Base-by-base conservation (phyloP, 176 grass and related monocot species). In the Calamus simplicifolius region DNA sequence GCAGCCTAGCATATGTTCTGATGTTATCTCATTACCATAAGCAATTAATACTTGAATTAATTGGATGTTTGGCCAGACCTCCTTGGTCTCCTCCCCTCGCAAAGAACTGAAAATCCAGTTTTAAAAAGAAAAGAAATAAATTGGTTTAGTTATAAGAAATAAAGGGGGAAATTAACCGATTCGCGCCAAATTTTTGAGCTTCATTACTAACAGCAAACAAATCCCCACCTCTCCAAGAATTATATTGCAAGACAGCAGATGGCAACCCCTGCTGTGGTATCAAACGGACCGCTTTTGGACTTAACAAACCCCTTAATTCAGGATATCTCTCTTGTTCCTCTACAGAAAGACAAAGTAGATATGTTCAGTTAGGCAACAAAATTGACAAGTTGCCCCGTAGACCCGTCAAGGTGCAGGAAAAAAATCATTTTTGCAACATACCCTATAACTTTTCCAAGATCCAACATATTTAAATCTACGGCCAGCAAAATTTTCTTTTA, bases 141-240 rank as follows among this genome's bases (percentile, higher is more conserved):
- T 49, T n/a, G 50, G n/a, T 43, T 38, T 43, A 43, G 13, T 10
- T 43, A 43, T 48, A 23, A 23, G 21, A 19, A 68, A 29, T 70
- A 54, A 10, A 8, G 10, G 12, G 75, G 12, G 26, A 58, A 79
- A 58, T 13, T 48, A 31, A 85, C 87, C 92, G 89, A 64, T 91
- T 97, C 16, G 91, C 83, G 17, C 87, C 87, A 35, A 91, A 97
- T 56, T 77, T 88, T 50, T 87, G 72, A 69, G 87, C 87, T 83
- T 97, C 92, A 69, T 97, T 90, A 63, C 92, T 83, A 58, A 97
- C 92, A 29, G 87, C 92, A 61, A 97, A 88, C 81, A 97, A 75
- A 0, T 77, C 78, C 2, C 87, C 87, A 31, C 92, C 92, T 88
- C 88, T 91, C 92, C 87, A 91, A 15, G 80, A 83, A 71, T 97